Evolutionary conservation across 345 rosid species (phyloP), one percentile per base, ranked within the genome.

Genomic region (Iberis pinnata): DNA sequence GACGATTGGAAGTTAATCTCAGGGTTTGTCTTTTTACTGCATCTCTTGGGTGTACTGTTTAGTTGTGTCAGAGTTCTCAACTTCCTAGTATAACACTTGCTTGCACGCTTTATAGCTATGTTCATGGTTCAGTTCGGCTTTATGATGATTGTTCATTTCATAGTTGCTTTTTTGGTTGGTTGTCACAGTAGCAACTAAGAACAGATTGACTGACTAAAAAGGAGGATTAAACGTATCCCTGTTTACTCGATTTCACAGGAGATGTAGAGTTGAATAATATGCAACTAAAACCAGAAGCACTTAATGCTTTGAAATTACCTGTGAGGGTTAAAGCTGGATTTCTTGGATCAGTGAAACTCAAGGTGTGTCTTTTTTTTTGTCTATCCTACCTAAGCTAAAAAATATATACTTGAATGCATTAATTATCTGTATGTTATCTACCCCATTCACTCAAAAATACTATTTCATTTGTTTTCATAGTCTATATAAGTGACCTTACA

Each of bases 211-310:
- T 19, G 29, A 44, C 15, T 18, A 37, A 66, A 13, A 46, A 13
- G 26, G 29, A 32, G 12, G 32, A 22, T 41, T 40, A 43, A 16
- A 2, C 20, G 26, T n/a, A n/a, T n/a, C n/a, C n/a, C n/a, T n/a
- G n/a, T 52, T 27, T 39, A 3, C 54, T 39, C 36, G n/a, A 53
- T 35, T 46, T 43, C 17, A 55, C 70, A 89, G 98, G 98, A 41
- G 77, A 90, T 81, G 95, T 88, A 16, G 96, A 83, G 75, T 81
- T 90, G 61, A 88, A 82, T 48, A 90, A 90, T 70, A 90, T 90
- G 98, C 96, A 90, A 58, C 62, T 90, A 61, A 88, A 88, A 79
- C 96, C 98, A 9, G 98, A 90, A 82, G 98, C 98, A 22, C 92
- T 90, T 17, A 88, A 88, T 70, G 95, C 96, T 24, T 73, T 90